A percentile compares a stretch with the other conserved stretches of the same genome.
phyloP scores from a whole-genome alignment of 345 rosid genomes.

The Toxicodendron radicans region DNA sequence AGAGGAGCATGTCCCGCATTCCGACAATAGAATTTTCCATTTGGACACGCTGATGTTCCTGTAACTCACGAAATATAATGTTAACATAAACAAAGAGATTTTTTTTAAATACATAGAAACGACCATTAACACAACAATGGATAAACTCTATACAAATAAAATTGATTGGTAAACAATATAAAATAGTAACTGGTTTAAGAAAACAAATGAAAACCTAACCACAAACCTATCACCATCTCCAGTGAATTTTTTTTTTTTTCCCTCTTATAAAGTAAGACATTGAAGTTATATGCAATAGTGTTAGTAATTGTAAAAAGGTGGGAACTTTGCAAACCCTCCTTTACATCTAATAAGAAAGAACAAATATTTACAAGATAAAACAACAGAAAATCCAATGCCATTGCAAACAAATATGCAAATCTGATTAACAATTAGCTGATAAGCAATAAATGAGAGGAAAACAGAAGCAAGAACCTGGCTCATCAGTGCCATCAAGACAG shows the following conservation, averaged over 20 bases:
- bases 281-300: neutral
- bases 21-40: conserved; percentile 76
- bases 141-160: neutral
- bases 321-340: neutral
- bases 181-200: conserved; percentile 5
- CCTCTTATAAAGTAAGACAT: neutral
- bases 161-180: neutral
- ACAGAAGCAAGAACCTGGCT: conserved; percentile 60
- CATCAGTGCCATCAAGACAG: conserved; percentile 88
- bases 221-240: neutral
- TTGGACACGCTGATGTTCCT: conserved; percentile 98
- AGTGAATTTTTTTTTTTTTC: neutral
- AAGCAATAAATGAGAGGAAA: conserved; percentile 1
- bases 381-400: conserved; percentile 9
- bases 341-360: neutral
- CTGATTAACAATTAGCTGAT: neutral
- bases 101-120: neutral
- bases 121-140: neutral
- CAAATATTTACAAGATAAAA: neutral
- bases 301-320: neutral
- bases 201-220: neutral
- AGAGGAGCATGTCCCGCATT: conserved; percentile 73
- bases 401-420: neutral
- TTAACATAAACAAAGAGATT: neutral
- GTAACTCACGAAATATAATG: conserved; percentile 12